A percentile compares a stretch with the other conserved stretches of the same genome.
These are phyloP conservation scores for Pterocarpus santalinus DNA, from an alignment of 306 rosid genomes.

Conservation along the genomic window DNA sequence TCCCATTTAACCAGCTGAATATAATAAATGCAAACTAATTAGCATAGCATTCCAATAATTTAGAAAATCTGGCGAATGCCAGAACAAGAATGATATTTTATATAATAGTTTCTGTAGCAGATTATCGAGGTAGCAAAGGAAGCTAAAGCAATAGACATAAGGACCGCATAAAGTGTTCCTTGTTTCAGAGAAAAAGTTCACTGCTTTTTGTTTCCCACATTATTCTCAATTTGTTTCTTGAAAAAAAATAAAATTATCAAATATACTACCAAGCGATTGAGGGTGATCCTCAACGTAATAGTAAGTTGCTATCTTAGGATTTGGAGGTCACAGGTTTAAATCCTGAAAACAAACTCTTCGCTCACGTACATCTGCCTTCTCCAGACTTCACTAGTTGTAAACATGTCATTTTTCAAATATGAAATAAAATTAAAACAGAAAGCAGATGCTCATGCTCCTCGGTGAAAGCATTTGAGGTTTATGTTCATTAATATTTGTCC, in stretches of 20 bases:
- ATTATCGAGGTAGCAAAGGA: constrained; percentile 31
- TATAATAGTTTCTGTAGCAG: constrained; percentile 15
- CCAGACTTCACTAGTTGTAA: background rate
- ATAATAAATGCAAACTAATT: constrained; percentile 42
- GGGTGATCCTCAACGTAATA: no score
- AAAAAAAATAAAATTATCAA: background rate
- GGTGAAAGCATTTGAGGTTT: background rate
- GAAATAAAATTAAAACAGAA: background rate
- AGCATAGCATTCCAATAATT: constrained; percentile 19
- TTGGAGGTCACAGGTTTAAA: no score
- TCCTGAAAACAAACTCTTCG: no score
- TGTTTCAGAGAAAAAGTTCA: background rate
- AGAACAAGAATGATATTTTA: constrained; percentile 12
- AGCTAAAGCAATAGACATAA: background rate
- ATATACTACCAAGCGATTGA: background rate
- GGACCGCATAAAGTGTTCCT: background rate
- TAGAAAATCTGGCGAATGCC: background rate
- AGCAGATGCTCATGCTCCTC: background rate
- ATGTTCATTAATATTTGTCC: background rate
- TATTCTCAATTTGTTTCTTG: background rate
- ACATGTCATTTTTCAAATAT: constrained; percentile 2
- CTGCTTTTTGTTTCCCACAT: background rate
- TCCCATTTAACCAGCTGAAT: constrained; percentile 88
- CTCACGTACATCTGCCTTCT: no score
- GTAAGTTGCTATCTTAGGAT: no score